These are phyloP conservation scores for Solanum hybrid DNA, from an alignment of 305 asterid genomes.

Conservation along the genomic window DNA sequence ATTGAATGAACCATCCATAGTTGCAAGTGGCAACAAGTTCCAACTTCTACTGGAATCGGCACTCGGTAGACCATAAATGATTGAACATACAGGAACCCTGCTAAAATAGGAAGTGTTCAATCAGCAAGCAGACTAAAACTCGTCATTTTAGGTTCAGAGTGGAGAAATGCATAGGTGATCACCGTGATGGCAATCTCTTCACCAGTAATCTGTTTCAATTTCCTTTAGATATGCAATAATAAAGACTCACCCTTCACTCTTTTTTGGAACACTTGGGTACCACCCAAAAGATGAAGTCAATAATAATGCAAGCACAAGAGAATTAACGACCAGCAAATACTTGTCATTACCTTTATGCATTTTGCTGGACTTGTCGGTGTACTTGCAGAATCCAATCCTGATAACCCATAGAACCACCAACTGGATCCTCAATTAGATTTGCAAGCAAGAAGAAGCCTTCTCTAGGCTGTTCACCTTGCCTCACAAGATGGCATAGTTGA, in stretches of 20 bases:
- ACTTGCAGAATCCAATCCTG: constrained; percentile 84
- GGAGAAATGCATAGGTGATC: neutral
- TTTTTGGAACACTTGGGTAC: neutral
- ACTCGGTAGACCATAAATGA: neutral
- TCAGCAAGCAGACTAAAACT: neutral
- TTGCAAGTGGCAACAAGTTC: neutral
- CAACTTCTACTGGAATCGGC: neutral
- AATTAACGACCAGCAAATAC: neutral
- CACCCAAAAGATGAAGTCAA: neutral
- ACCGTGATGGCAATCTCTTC: neutral
- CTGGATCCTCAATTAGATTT: constrained; percentile 76
- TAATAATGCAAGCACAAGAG: neutral
- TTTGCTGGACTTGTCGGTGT: constrained; percentile 80
- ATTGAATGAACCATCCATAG: constrained; percentile 1
- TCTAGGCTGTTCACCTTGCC: constrained; percentile 99
- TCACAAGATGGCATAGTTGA: constrained; percentile 75
- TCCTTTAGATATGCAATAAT: neutral
- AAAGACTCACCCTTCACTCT: neutral
- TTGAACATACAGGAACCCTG: neutral
- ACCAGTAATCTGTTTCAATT: neutral
- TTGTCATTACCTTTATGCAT: constrained; percentile 49
- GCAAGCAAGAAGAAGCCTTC: constrained; percentile 79
- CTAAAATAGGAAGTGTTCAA: neutral
- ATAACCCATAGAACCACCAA: constrained; percentile 75
- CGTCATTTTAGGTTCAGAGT: neutral